Base-by-base conservation (phyloP, 2,329 filamentous ascomycete species). In the Chrysoporthe deuterocubensis region DNA sequence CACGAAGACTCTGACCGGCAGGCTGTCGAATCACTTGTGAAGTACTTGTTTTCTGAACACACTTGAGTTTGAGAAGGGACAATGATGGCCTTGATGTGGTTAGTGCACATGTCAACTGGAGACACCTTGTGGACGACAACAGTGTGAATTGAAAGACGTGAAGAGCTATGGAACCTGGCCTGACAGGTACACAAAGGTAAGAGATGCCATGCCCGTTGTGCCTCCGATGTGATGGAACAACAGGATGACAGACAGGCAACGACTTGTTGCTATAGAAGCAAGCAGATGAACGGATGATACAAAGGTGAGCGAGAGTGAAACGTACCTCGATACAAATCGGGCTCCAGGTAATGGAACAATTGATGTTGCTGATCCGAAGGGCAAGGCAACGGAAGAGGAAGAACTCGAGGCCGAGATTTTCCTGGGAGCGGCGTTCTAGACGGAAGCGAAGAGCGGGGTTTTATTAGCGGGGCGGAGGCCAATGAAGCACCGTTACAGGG, bases 361-460 rank as follows among this genome's bases (percentile, higher is more conserved):
- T 69, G 68, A 69, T 69, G 68, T 68, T 69, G 66, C 68, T 61
- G 59, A 48, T 37, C 59, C 59, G 59, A 61, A 48, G 9, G 37
- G 37, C 37, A 40, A 9, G 14, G 65, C 60, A 42, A 62, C 65
- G 65, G 65, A 67, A 67, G 65, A 67, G 65, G 65, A 67, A 67
- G 65, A 67, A 67, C 65, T 62, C 58, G 65, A 61, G 65, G 65
- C 65, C 65, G 65, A 67, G 59, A 61, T 46, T 61, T 57, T 61
- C 44, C 57, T 61, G 26, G 59, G 43, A 61, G 59, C 59, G 32
- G 59, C 21, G 42, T 48, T 52, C 48, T 56, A n/a, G 54, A 13
- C 37, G 16, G 32, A 44, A 26, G 50, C 34, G 16, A 44, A 18
- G 54, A 13, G 48, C 14, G 52, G 54, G 50, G 63, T 60, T 60